phyloP scores from a whole-genome alignment of 768 basidiomycete species.

The Phylloporus sp. region DNA sequence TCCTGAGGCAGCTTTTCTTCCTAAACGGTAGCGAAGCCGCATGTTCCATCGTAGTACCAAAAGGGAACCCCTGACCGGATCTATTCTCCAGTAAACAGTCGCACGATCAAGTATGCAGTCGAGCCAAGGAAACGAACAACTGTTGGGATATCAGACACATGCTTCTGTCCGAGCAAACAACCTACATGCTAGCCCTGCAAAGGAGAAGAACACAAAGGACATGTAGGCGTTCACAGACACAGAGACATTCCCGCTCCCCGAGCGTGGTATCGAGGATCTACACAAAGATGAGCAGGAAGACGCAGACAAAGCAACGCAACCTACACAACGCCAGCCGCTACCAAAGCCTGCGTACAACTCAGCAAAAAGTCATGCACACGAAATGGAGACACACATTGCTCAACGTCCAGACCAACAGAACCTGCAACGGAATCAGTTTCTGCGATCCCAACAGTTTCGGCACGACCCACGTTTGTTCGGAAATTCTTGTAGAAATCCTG shows the following conservation, averaged over 20 bases:
- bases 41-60: too few relatives aligned
- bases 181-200: conserved; percentile 79
- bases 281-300: background rate
- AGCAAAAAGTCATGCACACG: conserved; percentile 13
- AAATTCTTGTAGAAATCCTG: conserved; percentile 89
- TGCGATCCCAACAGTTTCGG: too few relatives aligned
- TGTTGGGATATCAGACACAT: conserved; percentile 25
- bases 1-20: too few relatives aligned
- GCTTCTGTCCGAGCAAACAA: background rate
- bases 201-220: conserved; percentile 83
- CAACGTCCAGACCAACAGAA: conserved; percentile 84
- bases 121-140: conserved; percentile 84
- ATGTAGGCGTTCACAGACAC: conserved; percentile 77
- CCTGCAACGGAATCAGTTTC: too few relatives aligned
- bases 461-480: conserved; percentile 87
- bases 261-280: conserved; percentile 42
- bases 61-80: too few relatives aligned
- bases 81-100: conserved; percentile 85
- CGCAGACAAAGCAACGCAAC: conserved; percentile 33
- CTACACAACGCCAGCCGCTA: conserved; percentile 75
- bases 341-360: conserved; percentile 44
- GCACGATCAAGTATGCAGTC: conserved; percentile 75
- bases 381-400: conserved; percentile 57
- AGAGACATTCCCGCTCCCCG: conserved; percentile 42
- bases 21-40: too few relatives aligned